Percentiles rank a stretch among this genome's conserved stretches.
These are phyloP conservation scores for Amphicarpaea edgeworthii DNA, from an alignment of 306 rosid genomes.

Conservation along the genomic window DNA sequence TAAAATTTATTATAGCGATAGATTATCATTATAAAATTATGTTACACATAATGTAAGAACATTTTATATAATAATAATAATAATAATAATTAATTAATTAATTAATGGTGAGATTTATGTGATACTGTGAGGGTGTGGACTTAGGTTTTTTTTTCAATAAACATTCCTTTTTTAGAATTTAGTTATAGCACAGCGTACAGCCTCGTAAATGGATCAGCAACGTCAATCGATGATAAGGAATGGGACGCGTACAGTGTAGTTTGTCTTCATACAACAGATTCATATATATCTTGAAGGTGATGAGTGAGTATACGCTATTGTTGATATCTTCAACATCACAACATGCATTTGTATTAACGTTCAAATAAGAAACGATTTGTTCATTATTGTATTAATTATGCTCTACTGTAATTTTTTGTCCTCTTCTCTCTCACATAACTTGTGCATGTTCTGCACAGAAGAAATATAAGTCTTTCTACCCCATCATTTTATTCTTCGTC, in stretches of 20 bases:
- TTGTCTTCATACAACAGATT: constrained; percentile 34
- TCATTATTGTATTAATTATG: constrained; percentile 37
- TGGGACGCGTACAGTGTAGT: constrained; percentile 42
- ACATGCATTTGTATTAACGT: constrained; percentile 31
- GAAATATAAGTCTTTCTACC: constrained; percentile 34
- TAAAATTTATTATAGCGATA: no score
- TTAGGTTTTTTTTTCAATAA: no score
- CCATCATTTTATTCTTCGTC: constrained; percentile 42
- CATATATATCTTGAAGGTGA: background rate
- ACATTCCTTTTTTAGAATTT: background rate
- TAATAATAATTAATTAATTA: no score
- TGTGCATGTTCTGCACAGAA: constrained; percentile 34
- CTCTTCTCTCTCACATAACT: constrained; percentile 11
- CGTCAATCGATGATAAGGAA: constrained; percentile 39
- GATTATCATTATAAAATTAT: no score
- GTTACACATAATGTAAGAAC: no score
- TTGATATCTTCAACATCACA: constrained; percentile 28
- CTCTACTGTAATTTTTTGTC: constrained; percentile 50
- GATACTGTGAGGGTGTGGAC: no score
- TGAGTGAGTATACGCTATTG: constrained; percentile 37
- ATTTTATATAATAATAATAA: no score
- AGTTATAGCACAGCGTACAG: background rate
- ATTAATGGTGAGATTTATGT: no score
- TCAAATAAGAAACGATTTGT: constrained; percentile 29
- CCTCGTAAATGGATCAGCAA: constrained; percentile 34